Evolutionary conservation across 345 rosid genomes (phyloP), one percentile per base, ranked within the genome.

Genomic region (Pelargonium nanum): DNA sequence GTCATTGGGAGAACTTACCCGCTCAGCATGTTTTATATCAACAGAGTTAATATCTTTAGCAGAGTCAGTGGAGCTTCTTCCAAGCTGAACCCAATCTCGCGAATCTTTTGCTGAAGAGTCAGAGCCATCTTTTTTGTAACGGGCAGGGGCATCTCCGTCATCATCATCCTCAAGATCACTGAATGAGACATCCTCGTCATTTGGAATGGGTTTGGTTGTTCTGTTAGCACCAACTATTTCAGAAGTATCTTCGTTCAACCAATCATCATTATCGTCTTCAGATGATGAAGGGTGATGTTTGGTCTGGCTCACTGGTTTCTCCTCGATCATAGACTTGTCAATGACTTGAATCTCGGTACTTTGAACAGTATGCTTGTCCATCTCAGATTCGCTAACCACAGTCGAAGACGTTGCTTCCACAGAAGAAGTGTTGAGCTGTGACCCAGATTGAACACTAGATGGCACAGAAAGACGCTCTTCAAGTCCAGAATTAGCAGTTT

Each of bases 81-180:
- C 68, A 19, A 81, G 79, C 72, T 77, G 79, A 70, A 81, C 82
- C 85, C 89, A 86, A 34, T 83, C 87, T 53, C 71, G 63, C 0
- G 93, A 75, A 58, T 77, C 87, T 67, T 75, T 83, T n/a, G 72
- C 45, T 54, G 86, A 78, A 59, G 84, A 68, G 70, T 78, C 85
- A 55, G 87, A 78, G 45, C 77, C 72, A 53, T 81, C 78, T 68
- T 81, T 78, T 74, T 80, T 83, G 56, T 75, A 66, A 72, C 61
- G 76, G 32, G 70, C 28, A 21, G 81, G 76, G 45, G 63, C 80
- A 63, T 81, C 83, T 12, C 15, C 48, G 16, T 45, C 91, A 54
- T 87, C 96, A 50, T 90, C 97, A 1, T 87, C 95, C 81, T 93
- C 97, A 0, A 93, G 92, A 77, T 93, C 99, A 73, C 99, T 90